phyloP scores from a whole-genome alignment of 2,329 filamentous ascomycete species.

The Paradendryphiella salina region DNA sequence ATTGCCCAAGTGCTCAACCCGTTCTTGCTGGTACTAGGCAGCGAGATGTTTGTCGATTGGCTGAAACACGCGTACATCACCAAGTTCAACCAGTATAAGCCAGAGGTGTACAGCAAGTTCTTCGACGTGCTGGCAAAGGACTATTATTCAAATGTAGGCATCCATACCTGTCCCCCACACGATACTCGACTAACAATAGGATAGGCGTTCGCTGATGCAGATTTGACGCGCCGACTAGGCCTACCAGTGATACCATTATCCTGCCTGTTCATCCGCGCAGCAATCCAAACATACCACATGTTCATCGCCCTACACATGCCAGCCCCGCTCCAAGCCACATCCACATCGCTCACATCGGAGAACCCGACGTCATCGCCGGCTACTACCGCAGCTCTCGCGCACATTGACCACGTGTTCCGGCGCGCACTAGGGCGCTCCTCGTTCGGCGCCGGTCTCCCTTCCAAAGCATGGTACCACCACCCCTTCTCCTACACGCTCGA shows the following conservation, averaged over 20 bases:
- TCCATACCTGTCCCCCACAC: not conserved
- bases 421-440: conserved; percentile 75
- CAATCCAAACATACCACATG: conserved; percentile 97
- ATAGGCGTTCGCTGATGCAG: conserved; percentile 85
- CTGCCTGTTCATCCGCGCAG: conserved; percentile 92
- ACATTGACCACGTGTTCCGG: conserved; percentile 76
- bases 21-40: conserved; percentile 90
- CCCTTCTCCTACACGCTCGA: conserved; percentile 63
- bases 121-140: conserved; percentile 95
- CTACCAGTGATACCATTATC: conserved; percentile 90
- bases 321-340: conserved; percentile 67
- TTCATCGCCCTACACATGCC: conserved; percentile 87
- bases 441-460: conserved; percentile 52
- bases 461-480: conserved; percentile 38
- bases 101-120: conserved; percentile 83
- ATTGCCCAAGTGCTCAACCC: conserved; percentile 88
- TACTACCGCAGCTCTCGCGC: conserved; percentile 75
- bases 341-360: conserved; percentile 65
- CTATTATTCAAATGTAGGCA: conserved; percentile 85
- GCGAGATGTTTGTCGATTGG: conserved; percentile 95
- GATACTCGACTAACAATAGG: conserved; percentile 8
- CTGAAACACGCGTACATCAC: conserved; percentile 97
- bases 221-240: conserved; percentile 84
- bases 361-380: conserved; percentile 64
- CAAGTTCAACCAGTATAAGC: conserved; percentile 98